A percentile compares a stretch with the other conserved stretches of the same genome.
phyloP scores from a whole-genome alignment of 805 yeast species.

The Pichia paraexigua region DNA sequence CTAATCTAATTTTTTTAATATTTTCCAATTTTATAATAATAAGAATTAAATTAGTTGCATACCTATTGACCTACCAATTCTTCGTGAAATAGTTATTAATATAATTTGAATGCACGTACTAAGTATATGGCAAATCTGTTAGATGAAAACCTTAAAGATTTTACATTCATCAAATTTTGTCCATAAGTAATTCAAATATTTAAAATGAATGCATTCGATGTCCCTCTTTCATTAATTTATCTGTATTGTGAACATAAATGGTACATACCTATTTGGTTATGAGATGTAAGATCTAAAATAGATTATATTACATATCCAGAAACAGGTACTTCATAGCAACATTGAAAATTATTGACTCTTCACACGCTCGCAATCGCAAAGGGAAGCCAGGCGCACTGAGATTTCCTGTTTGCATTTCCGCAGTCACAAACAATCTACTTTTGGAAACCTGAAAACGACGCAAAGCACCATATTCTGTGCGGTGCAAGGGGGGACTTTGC shows the following conservation, averaged over 20 bases:
- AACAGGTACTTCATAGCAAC: neutral
- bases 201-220: neutral
- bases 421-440: neutral
- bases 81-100: no score
- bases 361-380: neutral
- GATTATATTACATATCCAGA: neutral
- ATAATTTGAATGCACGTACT: no score
- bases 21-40: neutral
- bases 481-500: neutral
- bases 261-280: conserved; percentile 3
- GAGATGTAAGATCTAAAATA: neutral
- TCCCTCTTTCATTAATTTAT: neutral
- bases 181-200: neutral
- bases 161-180: neutral
- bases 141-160: neutral
- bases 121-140: no score
- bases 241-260: neutral
- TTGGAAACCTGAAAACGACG: neutral
- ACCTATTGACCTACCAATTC: no score
- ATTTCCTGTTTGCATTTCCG: neutral
- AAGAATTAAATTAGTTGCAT: no score
- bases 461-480: neutral
- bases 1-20: neutral
- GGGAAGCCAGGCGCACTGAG: neutral
- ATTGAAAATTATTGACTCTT: neutral